Conservation (phyloP, 352 stramenopile genomes). For the Phytophthora ohioensis region DNA sequence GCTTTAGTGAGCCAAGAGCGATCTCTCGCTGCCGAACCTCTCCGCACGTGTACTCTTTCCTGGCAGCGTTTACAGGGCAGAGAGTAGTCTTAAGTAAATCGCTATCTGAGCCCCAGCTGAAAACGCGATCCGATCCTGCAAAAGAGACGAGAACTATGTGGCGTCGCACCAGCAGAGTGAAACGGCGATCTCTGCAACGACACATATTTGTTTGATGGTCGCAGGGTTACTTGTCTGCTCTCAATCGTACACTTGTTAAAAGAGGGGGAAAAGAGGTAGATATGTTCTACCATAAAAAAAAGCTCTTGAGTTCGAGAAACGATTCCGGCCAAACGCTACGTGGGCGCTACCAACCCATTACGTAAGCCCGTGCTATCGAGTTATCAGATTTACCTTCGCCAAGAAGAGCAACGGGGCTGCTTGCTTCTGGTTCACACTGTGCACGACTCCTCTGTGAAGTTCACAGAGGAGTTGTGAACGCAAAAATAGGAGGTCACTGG, state of each 20-base stretch:
- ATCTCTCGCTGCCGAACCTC: conserved; percentile 15
- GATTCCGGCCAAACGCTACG: conserved; percentile 29
- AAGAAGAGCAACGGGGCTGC: conserved; percentile 1
- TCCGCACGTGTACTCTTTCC: conserved; percentile 14
- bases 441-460: too few relatives aligned
- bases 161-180: conserved; percentile 8
- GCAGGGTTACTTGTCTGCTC: not conserved
- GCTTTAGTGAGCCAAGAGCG: conserved; percentile 9
- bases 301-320: conserved; percentile 10
- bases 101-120: conserved; percentile 19
- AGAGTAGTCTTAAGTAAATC: conserved; percentile 23
- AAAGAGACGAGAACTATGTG: conserved; percentile 8
- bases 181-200: conserved; percentile 30
- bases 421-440: too few relatives aligned
- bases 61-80: conserved; percentile 2
- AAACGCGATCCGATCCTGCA: conserved; percentile 19
- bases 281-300: conserved; percentile 4
- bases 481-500: conserved; percentile 3
- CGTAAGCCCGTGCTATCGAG: conserved; percentile 18
- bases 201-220: conserved; percentile 23
- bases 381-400: conserved; percentile 25
- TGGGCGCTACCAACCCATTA: conserved; percentile 37
- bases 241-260: conserved; percentile 5
- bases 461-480: not conserved
- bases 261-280: not conserved